Conservation (phyloP, 148 eudicot genomes). For the Chenopodium album region DNA sequence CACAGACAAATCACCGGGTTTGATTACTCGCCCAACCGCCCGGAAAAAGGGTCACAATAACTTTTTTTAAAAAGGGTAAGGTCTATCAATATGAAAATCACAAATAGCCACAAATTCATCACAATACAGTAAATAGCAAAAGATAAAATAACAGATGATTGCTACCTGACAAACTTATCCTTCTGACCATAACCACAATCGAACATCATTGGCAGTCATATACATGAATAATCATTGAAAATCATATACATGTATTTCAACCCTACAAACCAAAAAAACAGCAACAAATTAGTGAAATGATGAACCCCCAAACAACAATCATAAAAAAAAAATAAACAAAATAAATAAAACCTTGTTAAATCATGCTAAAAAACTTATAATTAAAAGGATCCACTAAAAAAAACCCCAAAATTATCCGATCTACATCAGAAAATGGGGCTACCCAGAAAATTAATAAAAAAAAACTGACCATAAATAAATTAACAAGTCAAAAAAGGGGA, state of each 20-base stretch:
- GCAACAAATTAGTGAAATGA: conserved; percentile 10
- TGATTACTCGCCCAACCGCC: not conserved
- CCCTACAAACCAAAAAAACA: conserved; percentile 25
- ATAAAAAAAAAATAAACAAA: not conserved
- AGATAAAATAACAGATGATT: not conserved
- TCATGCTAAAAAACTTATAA: not conserved
- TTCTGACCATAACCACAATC: conserved; percentile 38
- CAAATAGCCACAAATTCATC: not conserved
- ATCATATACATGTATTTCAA: conserved; percentile 24
- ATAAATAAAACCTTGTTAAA: not conserved
- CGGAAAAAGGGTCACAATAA: no score
- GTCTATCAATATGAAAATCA: not conserved
- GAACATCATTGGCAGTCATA: conserved; percentile 31
- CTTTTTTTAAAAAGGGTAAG: not conserved
- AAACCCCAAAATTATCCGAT: not conserved
- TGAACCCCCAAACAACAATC: not conserved
- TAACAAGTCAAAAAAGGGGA: not conserved
- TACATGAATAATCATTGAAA: conserved; percentile 26
- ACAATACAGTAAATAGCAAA: not conserved
- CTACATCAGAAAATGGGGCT: conserved; percentile 21
- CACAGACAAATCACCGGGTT: not conserved
- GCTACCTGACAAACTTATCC: conserved; percentile 40
- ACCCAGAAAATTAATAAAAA: conserved; percentile 2
- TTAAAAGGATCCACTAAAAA: not conserved
- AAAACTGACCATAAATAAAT: not conserved